Evolutionary conservation across 1,284 basidiomycete genomes (phyloP).

Genomic region (Ceratobasidium sp.): DNA sequence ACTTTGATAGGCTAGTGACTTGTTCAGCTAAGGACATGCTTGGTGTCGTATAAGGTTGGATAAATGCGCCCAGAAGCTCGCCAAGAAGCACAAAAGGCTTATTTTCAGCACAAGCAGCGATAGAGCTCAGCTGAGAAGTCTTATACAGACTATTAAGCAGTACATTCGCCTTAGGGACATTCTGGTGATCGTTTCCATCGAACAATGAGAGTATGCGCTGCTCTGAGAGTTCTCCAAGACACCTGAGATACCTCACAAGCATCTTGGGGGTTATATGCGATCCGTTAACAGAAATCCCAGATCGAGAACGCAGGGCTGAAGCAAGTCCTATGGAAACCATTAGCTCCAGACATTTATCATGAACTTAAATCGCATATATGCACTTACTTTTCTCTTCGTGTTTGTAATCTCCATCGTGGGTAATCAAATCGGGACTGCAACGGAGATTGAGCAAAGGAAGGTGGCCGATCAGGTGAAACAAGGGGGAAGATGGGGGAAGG

Average conservation of each 20-base stretch:
- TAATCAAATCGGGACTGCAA: background rate
- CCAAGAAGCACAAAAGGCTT: background rate
- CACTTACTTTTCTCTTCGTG: background rate
- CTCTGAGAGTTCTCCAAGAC: background rate
- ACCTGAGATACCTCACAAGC: background rate
- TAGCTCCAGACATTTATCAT: background rate
- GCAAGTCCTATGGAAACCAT: background rate
- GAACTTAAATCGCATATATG: background rate
- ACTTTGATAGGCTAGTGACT: background rate
- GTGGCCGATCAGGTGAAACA: background rate
- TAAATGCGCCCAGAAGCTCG: background rate
- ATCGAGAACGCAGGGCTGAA: background rate
- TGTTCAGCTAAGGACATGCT: background rate
- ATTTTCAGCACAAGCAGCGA: background rate
- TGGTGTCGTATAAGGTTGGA: background rate
- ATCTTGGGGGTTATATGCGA: background rate
- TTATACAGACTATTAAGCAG: background rate
- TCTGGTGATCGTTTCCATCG: background rate
- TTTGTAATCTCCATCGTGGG: constrained; percentile 5
- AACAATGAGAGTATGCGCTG: background rate
- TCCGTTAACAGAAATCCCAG: background rate
- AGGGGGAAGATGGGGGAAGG: background rate
- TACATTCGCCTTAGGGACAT: constrained; percentile 2
- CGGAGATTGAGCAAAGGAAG: background rate
- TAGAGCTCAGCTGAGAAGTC: background rate